Conservation (phyloP, 148 eudicot genomes). For the Rhododendron simsii region DNA sequence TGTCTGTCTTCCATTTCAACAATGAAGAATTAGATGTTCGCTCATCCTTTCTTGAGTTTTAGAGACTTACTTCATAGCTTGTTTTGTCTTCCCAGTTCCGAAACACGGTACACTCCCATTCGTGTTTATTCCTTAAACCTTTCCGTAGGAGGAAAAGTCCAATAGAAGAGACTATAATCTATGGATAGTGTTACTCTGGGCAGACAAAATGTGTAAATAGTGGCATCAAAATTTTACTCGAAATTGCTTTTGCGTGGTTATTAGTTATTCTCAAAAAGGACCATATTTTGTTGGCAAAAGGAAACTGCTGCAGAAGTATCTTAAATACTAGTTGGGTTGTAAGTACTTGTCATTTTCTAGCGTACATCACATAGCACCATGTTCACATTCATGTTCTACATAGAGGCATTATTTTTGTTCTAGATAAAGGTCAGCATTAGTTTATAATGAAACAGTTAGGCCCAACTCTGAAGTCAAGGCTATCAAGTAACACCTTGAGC, state of each 20-base stretch:
- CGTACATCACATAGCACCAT: not conserved
- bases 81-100: conserved; percentile 7
- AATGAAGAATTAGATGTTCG: conserved; percentile 67
- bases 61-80: conserved; percentile 19
- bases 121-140: not conserved
- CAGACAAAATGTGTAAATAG: not conserved
- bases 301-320: not conserved
- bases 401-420: not conserved
- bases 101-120: not conserved
- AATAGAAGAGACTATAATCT: not conserved
- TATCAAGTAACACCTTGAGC: not conserved
- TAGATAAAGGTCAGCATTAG: not conserved
- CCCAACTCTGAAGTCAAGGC: not conserved
- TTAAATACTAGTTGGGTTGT: not conserved
- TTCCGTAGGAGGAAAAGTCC: not conserved
- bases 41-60: conserved; percentile 57
- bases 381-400: not conserved
- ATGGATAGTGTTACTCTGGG: not conserved
- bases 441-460: not conserved
- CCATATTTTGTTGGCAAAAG: not conserved
- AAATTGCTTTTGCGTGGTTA: not conserved
- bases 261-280: not conserved
- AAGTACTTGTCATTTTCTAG: not conserved
- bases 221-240: not conserved
- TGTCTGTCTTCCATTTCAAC: conserved; percentile 49